These are phyloP conservation scores for Eutreptiella sp. DNA, from an alignment of 208 protist species.

Conservation along the genomic window DNA sequence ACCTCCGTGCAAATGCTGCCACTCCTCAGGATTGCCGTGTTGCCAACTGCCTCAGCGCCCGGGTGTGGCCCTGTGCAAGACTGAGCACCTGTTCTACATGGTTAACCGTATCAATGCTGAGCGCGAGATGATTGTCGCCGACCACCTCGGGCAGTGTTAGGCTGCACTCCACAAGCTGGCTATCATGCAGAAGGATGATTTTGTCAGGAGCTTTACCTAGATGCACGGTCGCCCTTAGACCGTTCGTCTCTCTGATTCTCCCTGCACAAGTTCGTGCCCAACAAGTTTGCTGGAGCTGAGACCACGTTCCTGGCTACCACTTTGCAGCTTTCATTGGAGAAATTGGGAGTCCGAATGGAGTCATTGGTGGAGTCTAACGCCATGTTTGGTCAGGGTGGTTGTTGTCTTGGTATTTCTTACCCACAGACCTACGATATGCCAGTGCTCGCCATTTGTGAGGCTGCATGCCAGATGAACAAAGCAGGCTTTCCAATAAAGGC, in stretches of 20 bases:
- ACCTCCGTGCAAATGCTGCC: conserved; percentile 82
- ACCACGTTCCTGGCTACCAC: conserved; percentile 66
- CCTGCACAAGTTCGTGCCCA: conserved; percentile 89
- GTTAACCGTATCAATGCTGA: conserved; percentile 65
- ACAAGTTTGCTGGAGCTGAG: conserved; percentile 62
- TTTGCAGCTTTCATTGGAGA: conserved; percentile 49
- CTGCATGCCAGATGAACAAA: conserved; percentile 61
- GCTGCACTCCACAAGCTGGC: conserved; percentile 71
- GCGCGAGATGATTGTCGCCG: conserved; percentile 86
- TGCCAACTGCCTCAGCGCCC: conserved; percentile 74
- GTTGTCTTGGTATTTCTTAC: conserved; percentile 80
- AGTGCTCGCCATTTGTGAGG: conserved; percentile 81
- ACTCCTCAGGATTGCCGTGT: conserved; percentile 60
- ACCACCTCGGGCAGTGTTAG: conserved; percentile 55
- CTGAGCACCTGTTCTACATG: conserved; percentile 94
- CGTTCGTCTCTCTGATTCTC: conserved; percentile 87
- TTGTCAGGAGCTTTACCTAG: conserved; percentile 73
- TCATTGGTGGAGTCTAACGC: conserved; percentile 83
- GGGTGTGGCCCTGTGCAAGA: conserved; percentile 85
- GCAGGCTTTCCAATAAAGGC: conserved; percentile 47
- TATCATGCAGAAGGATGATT: conserved; percentile 76
- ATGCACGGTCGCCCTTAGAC: conserved; percentile 79
- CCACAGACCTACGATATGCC: conserved; percentile 91
- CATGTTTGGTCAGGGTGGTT: conserved; percentile 88
- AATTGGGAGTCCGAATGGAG: conserved; percentile 62